Evolutionary conservation across 441 rosid species (phyloP).

Genomic region (Brassica balearica): DNA sequence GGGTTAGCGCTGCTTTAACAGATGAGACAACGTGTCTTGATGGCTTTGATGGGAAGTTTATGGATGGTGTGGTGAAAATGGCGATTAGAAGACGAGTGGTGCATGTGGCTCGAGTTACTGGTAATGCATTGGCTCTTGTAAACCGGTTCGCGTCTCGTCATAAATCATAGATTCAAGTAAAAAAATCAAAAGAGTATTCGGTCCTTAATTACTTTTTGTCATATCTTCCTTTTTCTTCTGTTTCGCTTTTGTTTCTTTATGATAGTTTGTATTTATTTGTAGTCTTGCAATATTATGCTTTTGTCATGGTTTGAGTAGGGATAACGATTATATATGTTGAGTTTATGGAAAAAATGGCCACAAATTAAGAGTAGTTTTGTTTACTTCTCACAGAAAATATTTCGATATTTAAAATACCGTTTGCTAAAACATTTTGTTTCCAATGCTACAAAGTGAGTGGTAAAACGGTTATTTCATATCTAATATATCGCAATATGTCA

Average conservation of each 20-base stretch:
- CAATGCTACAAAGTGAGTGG: no score
- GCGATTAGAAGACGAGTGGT: constrained; percentile 60
- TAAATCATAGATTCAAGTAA: constrained; percentile 25
- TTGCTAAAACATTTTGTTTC: no score
- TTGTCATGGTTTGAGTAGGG: constrained; percentile 1
- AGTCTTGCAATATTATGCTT: constrained; percentile 25
- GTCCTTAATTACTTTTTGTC: constrained; percentile 25
- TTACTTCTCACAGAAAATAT: no score
- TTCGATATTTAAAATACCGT: no score
- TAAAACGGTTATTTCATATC: no score
- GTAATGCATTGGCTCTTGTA: constrained; percentile 84
- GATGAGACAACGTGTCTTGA: constrained; percentile 79
- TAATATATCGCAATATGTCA: no score
- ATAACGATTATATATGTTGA: neutral
- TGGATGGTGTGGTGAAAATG: constrained; percentile 64
- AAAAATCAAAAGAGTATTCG: neutral
- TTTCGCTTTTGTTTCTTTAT: neutral
- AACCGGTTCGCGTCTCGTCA: constrained; percentile 64
- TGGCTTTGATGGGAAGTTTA: constrained; percentile 56
- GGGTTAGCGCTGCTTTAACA: constrained; percentile 90
- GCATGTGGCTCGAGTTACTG: constrained; percentile 74
- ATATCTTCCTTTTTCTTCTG: neutral
- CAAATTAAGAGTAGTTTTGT: neutral
- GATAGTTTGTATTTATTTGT: constrained; percentile 26
- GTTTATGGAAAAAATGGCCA: neutral